Evolutionary conservation across 257 asterid genomes (phyloP).

Genomic region (Nicotiana obtusifolia): DNA sequence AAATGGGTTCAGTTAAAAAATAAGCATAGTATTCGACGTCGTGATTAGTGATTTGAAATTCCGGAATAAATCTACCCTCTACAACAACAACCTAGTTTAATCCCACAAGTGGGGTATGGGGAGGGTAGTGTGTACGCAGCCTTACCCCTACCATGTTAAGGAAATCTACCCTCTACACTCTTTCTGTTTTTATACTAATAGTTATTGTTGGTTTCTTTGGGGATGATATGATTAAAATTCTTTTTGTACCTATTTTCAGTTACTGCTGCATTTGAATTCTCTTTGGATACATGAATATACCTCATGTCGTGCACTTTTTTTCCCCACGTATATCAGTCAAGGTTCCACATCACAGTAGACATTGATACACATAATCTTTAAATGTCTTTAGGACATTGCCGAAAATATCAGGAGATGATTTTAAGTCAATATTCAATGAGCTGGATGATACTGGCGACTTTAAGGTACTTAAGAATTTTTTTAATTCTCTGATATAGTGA

Average conservation of each 20-base stretch:
- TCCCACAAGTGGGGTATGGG: too few relatives aligned
- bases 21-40: not conserved
- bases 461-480: slow-evolving; percentile 49
- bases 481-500: not conserved
- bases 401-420: slow-evolving; percentile 84
- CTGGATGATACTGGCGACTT: slow-evolving; percentile 89
- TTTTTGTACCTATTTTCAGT: not conserved
- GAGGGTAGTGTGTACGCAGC: too few relatives aligned
- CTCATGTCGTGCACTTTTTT: not conserved
- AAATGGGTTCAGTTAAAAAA: not conserved
- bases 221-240: not conserved
- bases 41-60: not conserved
- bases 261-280: not conserved
- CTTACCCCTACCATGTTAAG: too few relatives aligned
- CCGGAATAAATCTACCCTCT: not conserved
- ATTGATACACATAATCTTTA: not conserved
- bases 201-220: not conserved
- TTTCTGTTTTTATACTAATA: not conserved
- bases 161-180: not conserved
- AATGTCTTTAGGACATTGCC: slow-evolving; percentile 69
- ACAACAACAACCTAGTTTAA: too few relatives aligned
- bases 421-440: slow-evolving; percentile 75
- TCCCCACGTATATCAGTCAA: not conserved
- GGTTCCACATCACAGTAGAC: not conserved
- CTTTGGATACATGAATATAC: not conserved